Conservation (phyloP, 257 asterid species). For the Przewalskia tangutica region DNA sequence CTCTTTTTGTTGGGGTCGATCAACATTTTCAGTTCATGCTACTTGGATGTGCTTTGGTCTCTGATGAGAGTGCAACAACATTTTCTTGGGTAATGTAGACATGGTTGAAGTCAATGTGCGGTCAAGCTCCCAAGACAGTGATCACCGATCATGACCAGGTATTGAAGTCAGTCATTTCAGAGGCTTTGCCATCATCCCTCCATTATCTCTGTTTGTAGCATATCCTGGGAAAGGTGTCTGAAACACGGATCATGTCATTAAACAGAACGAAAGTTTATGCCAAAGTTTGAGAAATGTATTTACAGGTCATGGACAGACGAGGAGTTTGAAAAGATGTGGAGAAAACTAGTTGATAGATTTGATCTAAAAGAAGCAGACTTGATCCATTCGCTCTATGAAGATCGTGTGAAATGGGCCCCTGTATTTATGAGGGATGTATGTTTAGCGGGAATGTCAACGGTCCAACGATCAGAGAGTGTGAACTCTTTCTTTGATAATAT, state of each 20-base stretch:
- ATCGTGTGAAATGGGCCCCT: slow-evolving; percentile 77
- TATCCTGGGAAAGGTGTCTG: slow-evolving; percentile 64
- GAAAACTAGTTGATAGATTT: slow-evolving; percentile 59
- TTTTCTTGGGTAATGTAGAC: slow-evolving; percentile 75
- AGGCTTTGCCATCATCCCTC: slow-evolving; percentile 53
- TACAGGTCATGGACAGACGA: slow-evolving; percentile 70
- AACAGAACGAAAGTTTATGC: slow-evolving; percentile 55
- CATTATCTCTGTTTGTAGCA: slow-evolving; percentile 76
- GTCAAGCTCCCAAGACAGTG: slow-evolving; percentile 69
- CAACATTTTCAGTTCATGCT: slow-evolving; percentile 90
- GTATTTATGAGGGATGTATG: slow-evolving; percentile 45
- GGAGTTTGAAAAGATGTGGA: slow-evolving; percentile 82
- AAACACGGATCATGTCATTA: slow-evolving; percentile 47
- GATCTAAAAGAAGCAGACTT: slow-evolving; percentile 65
- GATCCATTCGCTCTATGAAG: slow-evolving; percentile 56
- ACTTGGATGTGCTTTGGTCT: slow-evolving; percentile 90
- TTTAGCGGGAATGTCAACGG: slow-evolving; percentile 82
- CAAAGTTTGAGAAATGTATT: slow-evolving; percentile 65
- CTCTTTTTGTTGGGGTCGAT: slow-evolving; percentile 80
- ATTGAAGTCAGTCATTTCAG: slow-evolving; percentile 49
- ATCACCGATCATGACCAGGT: slow-evolving; percentile 67
- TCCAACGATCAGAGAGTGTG: slow-evolving; percentile 74
- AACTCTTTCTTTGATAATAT: slow-evolving; percentile 82
- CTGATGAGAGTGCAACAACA: slow-evolving; percentile 63
- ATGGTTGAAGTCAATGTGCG: slow-evolving; percentile 88